phyloP scores from a whole-genome alignment of 768 basidiomycete genomes.

The Hemileccinum impolitum region DNA sequence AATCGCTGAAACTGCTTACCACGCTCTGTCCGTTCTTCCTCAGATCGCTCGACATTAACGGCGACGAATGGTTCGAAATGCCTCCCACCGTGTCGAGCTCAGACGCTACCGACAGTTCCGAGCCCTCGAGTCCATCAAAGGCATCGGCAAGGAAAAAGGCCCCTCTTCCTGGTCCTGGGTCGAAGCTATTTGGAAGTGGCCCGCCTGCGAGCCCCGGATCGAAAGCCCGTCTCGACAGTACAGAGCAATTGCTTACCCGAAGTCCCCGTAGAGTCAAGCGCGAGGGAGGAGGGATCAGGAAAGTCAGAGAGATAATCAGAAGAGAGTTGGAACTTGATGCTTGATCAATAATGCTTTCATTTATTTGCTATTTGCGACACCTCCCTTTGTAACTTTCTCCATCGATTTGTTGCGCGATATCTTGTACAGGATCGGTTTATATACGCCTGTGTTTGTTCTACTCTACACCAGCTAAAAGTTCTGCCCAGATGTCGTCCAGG shows the following conservation, averaged over 20 bases:
- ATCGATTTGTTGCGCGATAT: constrained; percentile 25
- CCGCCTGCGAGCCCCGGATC: constrained; percentile 50
- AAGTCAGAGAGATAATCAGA: constrained; percentile 80
- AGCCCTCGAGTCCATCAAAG: constrained; percentile 39
- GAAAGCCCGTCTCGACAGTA: constrained; percentile 53
- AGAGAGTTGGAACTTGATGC: constrained; percentile 73
- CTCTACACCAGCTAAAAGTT: constrained; percentile 21
- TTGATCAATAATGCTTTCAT: constrained; percentile 31
- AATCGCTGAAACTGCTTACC: constrained; percentile 64
- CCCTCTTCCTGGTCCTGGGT: constrained; percentile 40
- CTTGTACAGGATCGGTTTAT: constrained; percentile 3
- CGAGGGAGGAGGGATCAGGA: constrained; percentile 70
- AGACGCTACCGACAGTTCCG: constrained; percentile 12
- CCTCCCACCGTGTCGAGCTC: constrained; percentile 26
- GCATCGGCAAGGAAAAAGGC: constrained; percentile 12
- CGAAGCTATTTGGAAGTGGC: constrained; percentile 21
- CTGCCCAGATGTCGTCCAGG: constrained; percentile 45
- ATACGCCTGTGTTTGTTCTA: constrained; percentile 4
- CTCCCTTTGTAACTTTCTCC: constrained; percentile 1
- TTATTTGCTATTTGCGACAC: constrained; percentile 24
- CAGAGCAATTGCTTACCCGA: constrained; percentile 56
- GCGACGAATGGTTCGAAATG: constrained; percentile 54
- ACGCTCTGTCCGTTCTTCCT: constrained; percentile 81
- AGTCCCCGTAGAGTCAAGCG: constrained; percentile 72
- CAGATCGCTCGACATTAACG: constrained; percentile 55